Base-by-base conservation (phyloP, 75 land plant genomes). In the Pseudotsuga menziesii region DNA sequence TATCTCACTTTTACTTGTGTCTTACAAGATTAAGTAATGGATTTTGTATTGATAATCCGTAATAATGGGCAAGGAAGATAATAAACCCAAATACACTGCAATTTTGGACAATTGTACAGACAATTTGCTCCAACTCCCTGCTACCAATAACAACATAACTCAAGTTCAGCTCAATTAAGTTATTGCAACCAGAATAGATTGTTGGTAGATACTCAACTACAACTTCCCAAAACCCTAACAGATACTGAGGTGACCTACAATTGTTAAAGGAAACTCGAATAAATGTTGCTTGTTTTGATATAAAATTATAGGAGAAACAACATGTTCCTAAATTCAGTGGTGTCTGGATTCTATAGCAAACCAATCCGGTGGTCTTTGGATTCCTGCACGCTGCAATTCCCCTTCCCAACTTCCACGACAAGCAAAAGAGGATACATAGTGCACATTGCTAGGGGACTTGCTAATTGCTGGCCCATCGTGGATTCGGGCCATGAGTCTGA, bases 261-360 rank as follows among this genome's bases (percentile, higher is more conserved):
- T 83, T 81, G 19, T 75, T 25, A 72, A 93, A 90, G 23, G 87
- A 79, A 19, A 81, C 52, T 13, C 44, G 73, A 25, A 86, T 77
- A 56, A 80, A 82, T 2, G 73, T 78, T 29, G 71, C 82, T 66
- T 78, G 73, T 23, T 72, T 54, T n/a, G 73, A 54, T 44, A 52
- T 48, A 39, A 44, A 72, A 72, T 72, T 54, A 72, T 72, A 36
- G 29, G 80, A 74, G 63, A 88, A 93, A 11, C 89, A 77, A 7
- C 95, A 93, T 1, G 92, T 89, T 15, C 95, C 95, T 36, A 93
- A 85, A 61, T 93, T n/a, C n/a, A n/a, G n/a, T n/a, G n/a, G n/a
- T n/a, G n/a, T n/a, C n/a, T n/a, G n/a, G n/a, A n/a, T n/a, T n/a
- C n/a, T n/a, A n/a, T n/a, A n/a, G n/a, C n/a, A n/a, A n/a, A n/a